Percentiles rank a stretch among this genome's conserved stretches.
phyloP scores from a whole-genome alignment of 768 basidiomycete genomes.

The Amanita jacksonii region DNA sequence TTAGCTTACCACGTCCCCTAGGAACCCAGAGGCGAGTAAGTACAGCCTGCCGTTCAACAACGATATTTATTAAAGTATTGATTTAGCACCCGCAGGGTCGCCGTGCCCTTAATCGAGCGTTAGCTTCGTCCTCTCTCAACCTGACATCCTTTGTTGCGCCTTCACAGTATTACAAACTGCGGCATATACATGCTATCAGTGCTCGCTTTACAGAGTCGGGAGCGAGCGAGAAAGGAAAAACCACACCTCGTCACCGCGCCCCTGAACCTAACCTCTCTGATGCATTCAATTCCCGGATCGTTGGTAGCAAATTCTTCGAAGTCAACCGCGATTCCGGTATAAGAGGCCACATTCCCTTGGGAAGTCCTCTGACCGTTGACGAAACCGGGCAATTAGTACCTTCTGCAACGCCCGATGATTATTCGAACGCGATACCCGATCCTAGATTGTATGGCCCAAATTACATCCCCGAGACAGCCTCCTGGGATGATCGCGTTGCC shows the following conservation, averaged over 20 bases:
- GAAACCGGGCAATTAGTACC: constrained; percentile 39
- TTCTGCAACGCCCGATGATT: constrained; percentile 19
- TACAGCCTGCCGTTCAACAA: too few relatives aligned
- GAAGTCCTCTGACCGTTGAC: constrained; percentile 46
- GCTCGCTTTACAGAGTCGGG: constrained; percentile 43
- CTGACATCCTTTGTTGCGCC: constrained; percentile 76
- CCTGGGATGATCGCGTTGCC: constrained; percentile 18
- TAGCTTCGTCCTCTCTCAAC: constrained; percentile 56
- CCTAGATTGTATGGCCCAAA: constrained; percentile 48
- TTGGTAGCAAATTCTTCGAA: constrained; percentile 68
- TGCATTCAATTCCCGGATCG: constrained; percentile 50
- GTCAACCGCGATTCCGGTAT: constrained; percentile 50
- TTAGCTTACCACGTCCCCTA: constrained; percentile 61
- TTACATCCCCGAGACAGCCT: constrained; percentile 28
- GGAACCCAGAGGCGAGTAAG: constrained; percentile 25
- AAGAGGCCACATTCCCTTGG: constrained; percentile 51
- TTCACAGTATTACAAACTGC: constrained; percentile 70
- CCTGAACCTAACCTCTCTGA: constrained; percentile 38
- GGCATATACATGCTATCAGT: constrained; percentile 49
- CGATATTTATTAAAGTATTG: constrained; percentile 2
- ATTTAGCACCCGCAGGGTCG: constrained; percentile 30
- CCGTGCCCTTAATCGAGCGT: constrained; percentile 52
- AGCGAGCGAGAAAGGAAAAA: constrained; percentile 17
- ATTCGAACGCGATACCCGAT: constrained; percentile 36
- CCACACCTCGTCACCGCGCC: constrained; percentile 11